These are phyloP conservation scores for Paraphaeosphaeria sporulosa DNA, from an alignment of 2,329 filamentous ascomycete genomes.

Conservation along the genomic window DNA sequence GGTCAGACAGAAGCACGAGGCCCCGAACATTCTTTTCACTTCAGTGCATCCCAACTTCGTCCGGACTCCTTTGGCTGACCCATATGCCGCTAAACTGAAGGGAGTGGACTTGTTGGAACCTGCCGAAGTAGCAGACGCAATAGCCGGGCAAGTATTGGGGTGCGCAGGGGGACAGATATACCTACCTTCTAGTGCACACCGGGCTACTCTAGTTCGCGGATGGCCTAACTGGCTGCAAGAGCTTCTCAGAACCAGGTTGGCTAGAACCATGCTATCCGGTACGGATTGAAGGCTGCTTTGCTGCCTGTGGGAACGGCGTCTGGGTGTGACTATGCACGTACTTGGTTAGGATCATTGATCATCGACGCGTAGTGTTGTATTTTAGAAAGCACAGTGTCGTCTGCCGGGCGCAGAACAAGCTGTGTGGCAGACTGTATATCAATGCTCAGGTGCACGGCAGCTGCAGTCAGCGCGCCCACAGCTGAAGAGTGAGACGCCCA, in stretches of 20 bases:
- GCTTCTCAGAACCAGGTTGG: conserved; percentile 28
- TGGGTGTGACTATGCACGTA: background rate
- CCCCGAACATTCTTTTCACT: conserved; percentile 52
- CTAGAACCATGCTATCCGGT: conserved; percentile 25
- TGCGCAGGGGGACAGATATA: conserved; percentile 52
- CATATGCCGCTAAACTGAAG: conserved; percentile 42
- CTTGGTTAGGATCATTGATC: background rate
- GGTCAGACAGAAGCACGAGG: conserved; percentile 48
- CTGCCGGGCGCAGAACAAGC: background rate
- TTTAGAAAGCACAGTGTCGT: background rate
- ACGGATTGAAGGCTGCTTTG: conserved; percentile 10
- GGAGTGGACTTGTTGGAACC: conserved; percentile 48
- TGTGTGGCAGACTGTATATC: background rate
- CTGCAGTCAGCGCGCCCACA: conserved; percentile 8
- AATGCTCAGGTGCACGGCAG: background rate
- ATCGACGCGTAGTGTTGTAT: background rate
- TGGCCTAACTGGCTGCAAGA: conserved; percentile 61
- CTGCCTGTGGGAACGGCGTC: conserved; percentile 6
- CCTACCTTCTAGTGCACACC: conserved; percentile 34
- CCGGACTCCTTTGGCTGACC: conserved; percentile 49
- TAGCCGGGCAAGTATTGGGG: conserved; percentile 51
- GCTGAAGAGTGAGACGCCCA: background rate
- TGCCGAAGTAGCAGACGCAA: conserved; percentile 48
- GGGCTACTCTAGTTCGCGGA: conserved; percentile 48
- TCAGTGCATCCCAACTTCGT: conserved; percentile 54